Base-by-base conservation (phyloP, 495 filamentous ascomycete genomes). In the Aspergillus kassunensis region DNA sequence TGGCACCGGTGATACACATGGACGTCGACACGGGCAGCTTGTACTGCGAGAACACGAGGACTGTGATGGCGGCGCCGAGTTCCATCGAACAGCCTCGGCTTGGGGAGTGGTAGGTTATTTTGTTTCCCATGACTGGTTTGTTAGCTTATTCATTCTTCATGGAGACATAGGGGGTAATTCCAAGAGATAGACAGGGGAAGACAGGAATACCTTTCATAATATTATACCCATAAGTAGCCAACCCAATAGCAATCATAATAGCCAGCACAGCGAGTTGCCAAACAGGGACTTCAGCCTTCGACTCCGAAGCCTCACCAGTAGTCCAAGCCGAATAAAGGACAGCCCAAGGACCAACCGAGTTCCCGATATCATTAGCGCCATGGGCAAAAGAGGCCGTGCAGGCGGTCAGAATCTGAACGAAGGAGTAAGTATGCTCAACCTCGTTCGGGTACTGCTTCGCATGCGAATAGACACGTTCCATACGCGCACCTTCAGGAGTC, bases 281-380 rank as follows among this genome's bases (percentile, higher is more conserved):
- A n/a, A 79, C 59, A 4, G 79, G 80, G 0, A 83, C 80, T 2
- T 72, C 60, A 4, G 77, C 68, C 61, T 80, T 85, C 60, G 73
- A 52, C 9, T 58, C 61, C 12, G 65, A 54, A 0, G 76, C 69
- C 20, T 66, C 62, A 16, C 77, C 80, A 10, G 78, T 82, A 3
- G 69, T 64, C 85, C 86, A 92, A 55, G 83, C 76, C 20, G 72
- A 64, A 74, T 82, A 90, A 63, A 88, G 81, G 42, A 80, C 84
- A 30, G 85, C 80, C 67, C 78, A 87, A 23, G 86, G 86, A 10
- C 87, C 87, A 56, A 89, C 81, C 12, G 87, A 85, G 71, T 90
- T 89, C 37, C 82, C 76, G 52, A 90, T 80, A 63, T 90, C 88
- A 66, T 92, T 92, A 59, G 87, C 83, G 45, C 88, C 88, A 70